Percentiles rank a stretch among this genome's conserved stretches.
These are phyloP conservation scores for Chaetothyriales sp. DNA, from an alignment of 2,329 filamentous ascomycete species.

Conservation along the genomic window DNA sequence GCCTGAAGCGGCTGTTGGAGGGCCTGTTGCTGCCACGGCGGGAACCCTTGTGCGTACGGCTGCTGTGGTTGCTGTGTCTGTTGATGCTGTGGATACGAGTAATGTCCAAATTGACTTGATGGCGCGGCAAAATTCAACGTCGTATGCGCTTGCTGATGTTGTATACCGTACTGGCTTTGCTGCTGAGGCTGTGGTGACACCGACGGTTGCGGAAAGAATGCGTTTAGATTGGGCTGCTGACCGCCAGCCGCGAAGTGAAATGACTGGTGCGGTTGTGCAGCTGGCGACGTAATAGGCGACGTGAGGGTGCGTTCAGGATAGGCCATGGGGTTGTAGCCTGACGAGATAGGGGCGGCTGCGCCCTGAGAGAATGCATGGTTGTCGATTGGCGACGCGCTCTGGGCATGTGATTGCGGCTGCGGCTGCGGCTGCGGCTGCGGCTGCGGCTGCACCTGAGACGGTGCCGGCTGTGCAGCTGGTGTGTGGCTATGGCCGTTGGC, in stretches of 20 bases:
- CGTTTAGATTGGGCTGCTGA: neutral
- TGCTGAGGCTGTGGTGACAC: neutral
- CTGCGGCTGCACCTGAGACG: neutral
- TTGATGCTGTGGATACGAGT: constrained; percentile 23
- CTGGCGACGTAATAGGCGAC: constrained; percentile 6
- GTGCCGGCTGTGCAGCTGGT: neutral
- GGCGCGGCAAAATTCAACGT: constrained; percentile 14
- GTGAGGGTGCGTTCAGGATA: constrained; percentile 23
- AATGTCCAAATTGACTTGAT: constrained; percentile 9
- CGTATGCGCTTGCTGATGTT: constrained; percentile 7
- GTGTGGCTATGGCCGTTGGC: constrained; percentile 11
- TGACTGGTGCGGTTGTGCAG: constrained; percentile 6
- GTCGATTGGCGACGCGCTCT: constrained; percentile 11
- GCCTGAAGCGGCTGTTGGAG: constrained; percentile 22
- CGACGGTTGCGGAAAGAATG: constrained; percentile 1
- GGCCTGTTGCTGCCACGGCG: constrained; percentile 22
- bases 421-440: neutral
- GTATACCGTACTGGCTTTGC: constrained; percentile 7
- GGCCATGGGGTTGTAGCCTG: constrained; percentile 37
- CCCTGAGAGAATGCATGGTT: constrained; percentile 21
- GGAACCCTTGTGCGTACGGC: constrained; percentile 32
- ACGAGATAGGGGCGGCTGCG: constrained; percentile 26
- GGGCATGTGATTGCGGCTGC: constrained; percentile 5
- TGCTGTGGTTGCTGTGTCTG: constrained; percentile 29
- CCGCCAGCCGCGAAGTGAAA: constrained; percentile 7